These are phyloP conservation scores for Diplodia intermedia DNA, from an alignment of 2,329 filamentous ascomycete genomes.

Conservation along the genomic window DNA sequence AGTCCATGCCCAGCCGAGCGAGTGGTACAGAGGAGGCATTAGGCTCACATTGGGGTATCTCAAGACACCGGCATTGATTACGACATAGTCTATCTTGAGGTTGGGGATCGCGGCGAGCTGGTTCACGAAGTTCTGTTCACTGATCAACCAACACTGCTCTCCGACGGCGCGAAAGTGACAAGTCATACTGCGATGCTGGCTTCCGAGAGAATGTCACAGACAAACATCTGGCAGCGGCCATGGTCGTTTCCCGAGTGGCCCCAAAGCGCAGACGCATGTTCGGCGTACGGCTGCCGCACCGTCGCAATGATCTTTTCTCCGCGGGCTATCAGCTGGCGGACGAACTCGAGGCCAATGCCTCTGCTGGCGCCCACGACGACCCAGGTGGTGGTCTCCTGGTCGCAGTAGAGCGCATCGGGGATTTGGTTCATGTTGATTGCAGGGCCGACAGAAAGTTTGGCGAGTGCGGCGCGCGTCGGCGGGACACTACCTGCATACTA, in stretches of 20 bases:
- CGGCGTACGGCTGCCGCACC: conserved; percentile 53
- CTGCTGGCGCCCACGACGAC: conserved; percentile 56
- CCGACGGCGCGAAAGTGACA: background rate
- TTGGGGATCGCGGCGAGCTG: conserved; percentile 51
- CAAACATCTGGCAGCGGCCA: conserved; percentile 56
- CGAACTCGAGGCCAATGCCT: conserved; percentile 61
- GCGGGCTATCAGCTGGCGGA: conserved; percentile 55
- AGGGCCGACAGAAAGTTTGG: conserved; percentile 26
- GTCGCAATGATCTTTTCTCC: conserved; percentile 61
- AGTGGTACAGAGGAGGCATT: conserved; percentile 33
- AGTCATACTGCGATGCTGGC: conserved; percentile 56
- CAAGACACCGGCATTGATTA: conserved; percentile 64
- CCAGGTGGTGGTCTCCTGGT: conserved; percentile 54
- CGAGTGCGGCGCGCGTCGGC: conserved; percentile 18
- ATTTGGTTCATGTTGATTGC: conserved; percentile 50
- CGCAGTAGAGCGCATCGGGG: conserved; percentile 51
- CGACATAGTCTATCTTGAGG: conserved; percentile 59
- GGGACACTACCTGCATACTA: conserved; percentile 31
- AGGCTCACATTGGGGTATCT: conserved; percentile 62
- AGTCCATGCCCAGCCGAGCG: conserved; percentile 5
- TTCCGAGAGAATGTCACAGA: conserved; percentile 62
- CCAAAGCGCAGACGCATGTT: conserved; percentile 52
- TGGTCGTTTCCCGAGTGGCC: conserved; percentile 51
- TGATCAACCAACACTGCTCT: conserved; percentile 24
- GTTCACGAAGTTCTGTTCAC: conserved; percentile 51